Evolutionary conservation across 768 basidiomycete genomes (phyloP), one percentile per base, ranked within the genome.

Genomic region (Agrocybe pediades): DNA sequence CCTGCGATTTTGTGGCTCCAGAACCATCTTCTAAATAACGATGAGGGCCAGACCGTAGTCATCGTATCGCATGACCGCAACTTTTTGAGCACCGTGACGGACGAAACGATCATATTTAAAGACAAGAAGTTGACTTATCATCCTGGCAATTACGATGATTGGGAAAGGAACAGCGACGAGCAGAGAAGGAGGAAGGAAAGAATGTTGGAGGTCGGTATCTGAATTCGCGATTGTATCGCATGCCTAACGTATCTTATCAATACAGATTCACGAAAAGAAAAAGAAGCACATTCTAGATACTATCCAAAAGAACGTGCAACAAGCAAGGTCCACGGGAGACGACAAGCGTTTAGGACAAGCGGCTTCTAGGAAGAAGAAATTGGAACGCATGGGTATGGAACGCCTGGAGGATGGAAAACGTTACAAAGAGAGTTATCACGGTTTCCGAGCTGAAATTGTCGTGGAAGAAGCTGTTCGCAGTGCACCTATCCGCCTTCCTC

Each of bases 31-130:
- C 64, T 69, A 19, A 72, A 68, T 40, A 67, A 74, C 45, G 62
- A 63, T 17, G 66, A 75, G 40, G 59, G 55, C 8, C 71, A 74
- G 17, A 85, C 84, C 0, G 66, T 88, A n/a, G 74, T 88, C 21
- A 66, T 88, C 48, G 80, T 84, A 21, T 81, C 86, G 0, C 87
- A 88, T 59, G 87, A 88, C 64, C 80, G 82, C 40, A 78, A 75
- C 19, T 88, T 90, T 60, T 68, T 84, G 23, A 78, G 86, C 56
- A 68, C 72, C 6, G 78, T 87, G 25, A 80, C 80, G 2, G 80
- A 87, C 13, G 83, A 87, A 60, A 79, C 81, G 0, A 78, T 88
- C 26, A 73, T 82, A n/a, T 73, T 90, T 33, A 77, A 84, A 4
- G 70, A 83, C 43, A 71, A 75, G 52, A 72, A 65, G 9, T 70